Evolutionary conservation across 2,329 filamentous ascomycete genomes (phyloP), one percentile per base, ranked within the genome.

Genomic region (Diplodia seriata): DNA sequence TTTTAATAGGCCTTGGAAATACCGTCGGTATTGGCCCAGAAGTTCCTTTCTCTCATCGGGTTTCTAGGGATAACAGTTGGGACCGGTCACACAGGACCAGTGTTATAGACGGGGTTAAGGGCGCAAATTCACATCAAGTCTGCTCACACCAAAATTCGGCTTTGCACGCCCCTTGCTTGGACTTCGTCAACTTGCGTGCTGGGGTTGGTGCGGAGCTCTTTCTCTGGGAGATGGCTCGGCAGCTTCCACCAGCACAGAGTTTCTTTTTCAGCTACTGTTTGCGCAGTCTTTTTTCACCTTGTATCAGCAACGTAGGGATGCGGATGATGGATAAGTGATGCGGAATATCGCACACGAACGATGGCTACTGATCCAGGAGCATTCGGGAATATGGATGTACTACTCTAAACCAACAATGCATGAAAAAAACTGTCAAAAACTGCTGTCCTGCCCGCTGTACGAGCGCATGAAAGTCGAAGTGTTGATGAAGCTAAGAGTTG

Each of bases 1-100:
- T 63, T 53, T 65, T 65, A 65, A 65, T 65, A 26, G 36, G 51
- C 62, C 62, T 65, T 33, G 51, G 62, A 65, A 55, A 65, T 65
- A 40, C 62, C 49, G 18, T 55, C 20, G 23, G 62, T 53, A 53
- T 65, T 65, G 33, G 49, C 51, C 51, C 62, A 23, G 49, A 33
- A 31, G 50, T 53, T 65, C 50, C 62, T 43, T 65, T 55, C 51
- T 65, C 50, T 65, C 40, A 33, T 65, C 50, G 50, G 62, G 33
- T 9, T 47, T 53, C 62, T 54, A 65, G 62, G 62, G 62, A 65
- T 65, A 65, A 49, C 47, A 62, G 33, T 51, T 54, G 51, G 62
- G 62, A 36, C 54, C 31, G 62, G 50, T 65, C 62, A 51, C 15
- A 43, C 49, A 65, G 36, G 49, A 65, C 49, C 53, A 55, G 33